Conservation (phyloP, 345 rosid genomes). For the Arabidopsis suecica region DNA sequence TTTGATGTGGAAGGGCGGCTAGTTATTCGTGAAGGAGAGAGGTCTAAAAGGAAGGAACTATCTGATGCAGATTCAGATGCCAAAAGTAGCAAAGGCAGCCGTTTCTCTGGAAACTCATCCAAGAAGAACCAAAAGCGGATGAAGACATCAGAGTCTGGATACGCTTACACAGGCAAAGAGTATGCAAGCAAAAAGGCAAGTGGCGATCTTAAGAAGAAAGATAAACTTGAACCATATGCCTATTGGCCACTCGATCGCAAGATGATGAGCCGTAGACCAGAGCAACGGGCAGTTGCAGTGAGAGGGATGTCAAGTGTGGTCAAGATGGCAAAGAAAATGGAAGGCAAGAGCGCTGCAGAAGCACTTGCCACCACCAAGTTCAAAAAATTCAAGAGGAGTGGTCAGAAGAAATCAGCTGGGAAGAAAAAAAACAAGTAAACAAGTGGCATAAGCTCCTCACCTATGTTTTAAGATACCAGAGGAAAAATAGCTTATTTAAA, state of each 20-base stretch:
- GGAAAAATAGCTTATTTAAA: slow-evolving; percentile 1
- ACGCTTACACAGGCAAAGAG: slow-evolving; percentile 89
- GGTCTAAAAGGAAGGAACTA: slow-evolving; percentile 51
- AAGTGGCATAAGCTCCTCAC: slow-evolving; percentile 13
- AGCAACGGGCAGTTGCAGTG: slow-evolving; percentile 84
- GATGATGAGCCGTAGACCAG: slow-evolving; percentile 94
- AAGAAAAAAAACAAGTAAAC: slow-evolving; percentile 46
- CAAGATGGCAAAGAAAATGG: slow-evolving; percentile 72
- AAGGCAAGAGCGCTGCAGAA: slow-evolving; percentile 66
- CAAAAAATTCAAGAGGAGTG: slow-evolving; percentile 37
- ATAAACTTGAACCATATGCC: slow-evolving; percentile 91
- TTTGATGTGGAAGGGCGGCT: slow-evolving; percentile 82
- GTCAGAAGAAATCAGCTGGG: slow-evolving; percentile 45
- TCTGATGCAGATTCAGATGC: slow-evolving; percentile 57
- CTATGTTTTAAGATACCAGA: slow-evolving; percentile 15
- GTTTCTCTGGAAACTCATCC: slow-evolving; percentile 53
- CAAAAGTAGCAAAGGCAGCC: slow-evolving; percentile 66
- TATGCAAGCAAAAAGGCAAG: slow-evolving; percentile 88
- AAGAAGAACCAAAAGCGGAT: slow-evolving; percentile 67
- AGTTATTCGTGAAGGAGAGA: slow-evolving; percentile 63
- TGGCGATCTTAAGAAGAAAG: slow-evolving; percentile 87
- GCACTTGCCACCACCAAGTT: slow-evolving; percentile 44
- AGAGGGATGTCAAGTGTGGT: slow-evolving; percentile 91
- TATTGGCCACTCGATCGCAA: slow-evolving; percentile 98
- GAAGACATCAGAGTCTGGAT: slow-evolving; percentile 75